These are phyloP conservation scores for Wickerhamiella parazyma DNA, from an alignment of 805 yeast species.

Conservation along the genomic window DNA sequence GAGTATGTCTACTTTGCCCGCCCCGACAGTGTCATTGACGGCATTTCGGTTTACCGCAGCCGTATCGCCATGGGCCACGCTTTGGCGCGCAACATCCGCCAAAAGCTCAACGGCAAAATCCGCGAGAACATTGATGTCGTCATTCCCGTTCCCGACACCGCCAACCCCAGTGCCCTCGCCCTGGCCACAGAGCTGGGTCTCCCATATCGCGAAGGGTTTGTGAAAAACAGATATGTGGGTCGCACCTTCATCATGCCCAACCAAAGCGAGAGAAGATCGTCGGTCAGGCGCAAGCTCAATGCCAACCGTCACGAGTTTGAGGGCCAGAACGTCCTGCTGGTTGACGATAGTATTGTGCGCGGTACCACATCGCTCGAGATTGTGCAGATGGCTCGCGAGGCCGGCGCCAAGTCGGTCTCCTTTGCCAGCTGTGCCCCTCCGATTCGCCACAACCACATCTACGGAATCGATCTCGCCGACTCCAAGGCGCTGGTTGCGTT, in stretches of 20 bases:
- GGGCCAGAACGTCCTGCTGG: constrained; percentile 72
- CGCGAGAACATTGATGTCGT: constrained; percentile 72
- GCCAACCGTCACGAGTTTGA: constrained; percentile 91
- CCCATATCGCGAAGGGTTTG: constrained; percentile 93
- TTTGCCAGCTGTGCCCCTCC: constrained; percentile 98
- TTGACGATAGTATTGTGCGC: constrained; percentile 94
- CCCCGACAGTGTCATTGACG: constrained; percentile 92
- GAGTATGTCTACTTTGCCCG: constrained; percentile 97
- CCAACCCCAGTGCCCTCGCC: constrained; percentile 90
- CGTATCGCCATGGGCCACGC: constrained; percentile 89
- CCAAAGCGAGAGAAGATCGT: constrained; percentile 84
- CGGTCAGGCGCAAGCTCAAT: constrained; percentile 86
- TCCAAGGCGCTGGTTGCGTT: constrained; percentile 87
- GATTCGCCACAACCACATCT: constrained; percentile 89
- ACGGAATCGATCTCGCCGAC: constrained; percentile 96
- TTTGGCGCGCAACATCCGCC: constrained; percentile 57
- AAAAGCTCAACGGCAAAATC: constrained; percentile 32
- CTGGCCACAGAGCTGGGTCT: constrained; percentile 69
- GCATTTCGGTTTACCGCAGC: constrained; percentile 88
- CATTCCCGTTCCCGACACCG: constrained; percentile 95
- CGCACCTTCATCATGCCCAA: constrained; percentile 98
- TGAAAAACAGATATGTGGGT: constrained; percentile 92
- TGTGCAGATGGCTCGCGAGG: constrained; percentile 96
- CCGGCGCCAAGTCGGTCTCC: constrained; percentile 91
- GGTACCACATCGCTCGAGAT: constrained; percentile 96